These are phyloP conservation scores for Psilocybe azurescens DNA, from an alignment of 768 basidiomycete species.

Conservation along the genomic window DNA sequence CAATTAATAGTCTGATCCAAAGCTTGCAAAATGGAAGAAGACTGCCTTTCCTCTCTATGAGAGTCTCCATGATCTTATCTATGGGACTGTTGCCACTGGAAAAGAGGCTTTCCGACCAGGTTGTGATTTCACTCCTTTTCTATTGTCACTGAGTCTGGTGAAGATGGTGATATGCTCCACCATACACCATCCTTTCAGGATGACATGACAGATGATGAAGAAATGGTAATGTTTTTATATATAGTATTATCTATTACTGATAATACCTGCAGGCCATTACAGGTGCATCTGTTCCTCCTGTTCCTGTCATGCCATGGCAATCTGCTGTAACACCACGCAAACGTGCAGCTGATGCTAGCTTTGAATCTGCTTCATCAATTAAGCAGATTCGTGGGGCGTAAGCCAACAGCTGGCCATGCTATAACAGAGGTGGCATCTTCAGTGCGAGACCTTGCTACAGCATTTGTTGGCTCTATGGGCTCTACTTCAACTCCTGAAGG, in stretches of 20 bases:
- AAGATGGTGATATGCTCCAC: background rate
- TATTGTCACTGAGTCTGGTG: background rate
- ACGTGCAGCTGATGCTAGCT: background rate
- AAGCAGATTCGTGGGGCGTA: background rate
- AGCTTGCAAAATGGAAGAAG: slow-evolving; percentile 26
- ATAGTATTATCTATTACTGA: too few relatives aligned
- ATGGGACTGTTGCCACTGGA: slow-evolving; percentile 17
- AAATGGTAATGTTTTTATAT: too few relatives aligned
- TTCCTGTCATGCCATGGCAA: too few relatives aligned
- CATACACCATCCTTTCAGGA: too few relatives aligned
- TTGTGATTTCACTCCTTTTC: slow-evolving; percentile 4
- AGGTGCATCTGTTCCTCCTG: too few relatives aligned
- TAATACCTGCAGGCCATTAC: too few relatives aligned
- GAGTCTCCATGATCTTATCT: slow-evolving; percentile 14
- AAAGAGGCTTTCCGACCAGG: slow-evolving; percentile 12
- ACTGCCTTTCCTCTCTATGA: slow-evolving; percentile 27
- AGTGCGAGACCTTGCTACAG: slow-evolving; percentile 20
- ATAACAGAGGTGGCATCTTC: slow-evolving; percentile 22
- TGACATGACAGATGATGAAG: too few relatives aligned
- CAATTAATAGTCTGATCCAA: slow-evolving; percentile 16
- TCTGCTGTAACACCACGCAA: background rate
- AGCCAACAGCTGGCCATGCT: slow-evolving; percentile 11
- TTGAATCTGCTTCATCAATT: background rate
- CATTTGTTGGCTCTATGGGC: slow-evolving; percentile 14
- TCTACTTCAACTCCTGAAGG: slow-evolving; percentile 11